A percentile compares a stretch with the other conserved stretches of the same genome.
These are phyloP conservation scores for Xerocomellus intermedius DNA, from an alignment of 768 basidiomycete species.

Conservation along the genomic window DNA sequence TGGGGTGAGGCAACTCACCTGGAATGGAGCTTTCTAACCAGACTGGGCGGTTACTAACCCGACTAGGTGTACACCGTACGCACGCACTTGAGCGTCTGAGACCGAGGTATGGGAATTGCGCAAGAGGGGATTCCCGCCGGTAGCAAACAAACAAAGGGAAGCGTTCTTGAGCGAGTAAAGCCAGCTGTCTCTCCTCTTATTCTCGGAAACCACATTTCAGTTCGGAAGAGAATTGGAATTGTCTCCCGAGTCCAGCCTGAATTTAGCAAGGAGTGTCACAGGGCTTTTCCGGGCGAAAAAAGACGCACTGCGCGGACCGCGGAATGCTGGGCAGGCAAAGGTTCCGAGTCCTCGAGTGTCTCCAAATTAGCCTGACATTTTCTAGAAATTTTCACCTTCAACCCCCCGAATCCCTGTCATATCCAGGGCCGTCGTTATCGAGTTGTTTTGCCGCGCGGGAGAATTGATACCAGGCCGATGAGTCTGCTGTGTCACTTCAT, in stretches of 20 bases:
- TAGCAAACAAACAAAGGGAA: background rate
- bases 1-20: background rate
- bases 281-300: background rate
- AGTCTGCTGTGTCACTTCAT: background rate
- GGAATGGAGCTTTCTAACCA: slow-evolving; percentile 7
- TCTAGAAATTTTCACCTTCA: background rate
- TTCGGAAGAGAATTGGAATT: slow-evolving; percentile 11
- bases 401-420: background rate
- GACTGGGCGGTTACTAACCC: background rate
- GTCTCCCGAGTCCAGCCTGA: slow-evolving; percentile 14
- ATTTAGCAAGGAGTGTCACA: background rate
- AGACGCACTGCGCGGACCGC: background rate
- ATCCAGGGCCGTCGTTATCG: background rate
- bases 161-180: background rate
- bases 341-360: background rate
- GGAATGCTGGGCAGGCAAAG: background rate
- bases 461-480: background rate
- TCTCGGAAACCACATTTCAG: slow-evolving; percentile 7
- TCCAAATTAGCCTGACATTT: background rate
- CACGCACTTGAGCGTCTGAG: background rate
- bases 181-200: slow-evolving; percentile 9
- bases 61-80: background rate
- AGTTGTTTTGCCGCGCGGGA: background rate
- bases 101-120: background rate
- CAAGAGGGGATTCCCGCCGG: background rate